Conservation (phyloP, 441 rosid species). For the Viola pubescens region DNA sequence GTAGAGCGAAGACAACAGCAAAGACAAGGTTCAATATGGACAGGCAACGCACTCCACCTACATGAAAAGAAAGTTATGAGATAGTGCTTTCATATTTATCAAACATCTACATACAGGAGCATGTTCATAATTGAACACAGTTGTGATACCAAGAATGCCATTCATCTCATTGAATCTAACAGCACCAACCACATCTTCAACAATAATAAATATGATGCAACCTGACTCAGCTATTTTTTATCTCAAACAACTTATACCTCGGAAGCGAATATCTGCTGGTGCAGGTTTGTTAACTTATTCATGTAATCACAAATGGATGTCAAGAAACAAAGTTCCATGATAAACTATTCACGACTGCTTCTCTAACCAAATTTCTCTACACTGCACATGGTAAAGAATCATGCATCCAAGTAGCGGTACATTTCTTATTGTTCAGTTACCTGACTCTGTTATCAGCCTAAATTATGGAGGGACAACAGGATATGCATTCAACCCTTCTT, state of each 20-base stretch:
- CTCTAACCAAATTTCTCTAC: not conserved
- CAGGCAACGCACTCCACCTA: conserved; percentile 84
- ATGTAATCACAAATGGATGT: not conserved
- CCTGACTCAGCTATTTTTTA: not conserved
- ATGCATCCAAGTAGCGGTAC: no score
- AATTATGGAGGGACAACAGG: not conserved
- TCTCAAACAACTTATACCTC: not conserved
- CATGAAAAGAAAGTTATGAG: conserved; percentile 11
- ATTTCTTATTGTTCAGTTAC: no score
- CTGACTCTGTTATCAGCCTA: no score
- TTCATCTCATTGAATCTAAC: no score
- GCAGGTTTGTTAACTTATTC: not conserved
- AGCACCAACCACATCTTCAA: no score
- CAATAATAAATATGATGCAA: not conserved
- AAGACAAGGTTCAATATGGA: conserved; percentile 61
- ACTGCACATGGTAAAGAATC: not conserved
- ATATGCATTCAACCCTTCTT: not conserved
- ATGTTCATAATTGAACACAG: no score
- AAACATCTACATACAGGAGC: no score
- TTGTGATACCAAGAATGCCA: no score
- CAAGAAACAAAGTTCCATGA: not conserved
- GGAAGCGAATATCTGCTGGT: not conserved
- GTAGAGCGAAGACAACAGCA: conserved; percentile 62
- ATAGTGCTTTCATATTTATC: conserved; percentile 15
- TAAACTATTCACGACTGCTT: not conserved